These are phyloP conservation scores for Euphorbia schlechtendalii DNA, from an alignment of 441 rosid species.

Conservation along the genomic window DNA sequence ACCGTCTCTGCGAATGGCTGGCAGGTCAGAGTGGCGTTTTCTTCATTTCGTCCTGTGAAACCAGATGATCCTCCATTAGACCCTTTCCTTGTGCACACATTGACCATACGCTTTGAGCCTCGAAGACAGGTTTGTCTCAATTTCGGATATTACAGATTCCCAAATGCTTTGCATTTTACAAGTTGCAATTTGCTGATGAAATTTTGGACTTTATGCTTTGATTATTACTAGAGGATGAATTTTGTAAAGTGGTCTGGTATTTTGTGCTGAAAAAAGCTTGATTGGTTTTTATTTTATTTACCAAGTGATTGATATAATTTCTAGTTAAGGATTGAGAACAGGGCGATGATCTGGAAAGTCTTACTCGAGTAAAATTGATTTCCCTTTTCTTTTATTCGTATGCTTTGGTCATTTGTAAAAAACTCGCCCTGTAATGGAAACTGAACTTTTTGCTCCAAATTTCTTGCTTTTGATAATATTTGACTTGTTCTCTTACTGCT, in stretches of 20 bases:
- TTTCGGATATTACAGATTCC: background rate
- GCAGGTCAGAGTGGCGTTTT: slow-evolving; percentile 94
- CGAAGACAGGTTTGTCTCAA: slow-evolving; percentile 67
- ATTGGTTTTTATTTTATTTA: slow-evolving; percentile 6
- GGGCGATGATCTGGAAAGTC: too few species aligned
- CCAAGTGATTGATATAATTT: too few species aligned
- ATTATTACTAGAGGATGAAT: background rate
- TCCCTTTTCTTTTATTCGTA: too few species aligned
- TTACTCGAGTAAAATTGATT: too few species aligned
- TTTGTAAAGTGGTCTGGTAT: background rate
- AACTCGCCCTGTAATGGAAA: too few species aligned
- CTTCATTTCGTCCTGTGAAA: slow-evolving; percentile 87
- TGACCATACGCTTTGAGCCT: slow-evolving; percentile 92
- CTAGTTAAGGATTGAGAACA: too few species aligned
- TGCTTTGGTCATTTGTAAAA: too few species aligned
- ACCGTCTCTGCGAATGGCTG: slow-evolving; percentile 21
- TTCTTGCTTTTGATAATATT: too few species aligned
- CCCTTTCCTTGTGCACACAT: slow-evolving; percentile 85
- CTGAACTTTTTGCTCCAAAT: too few species aligned
- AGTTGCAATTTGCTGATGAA: background rate
- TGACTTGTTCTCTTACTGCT: too few species aligned
- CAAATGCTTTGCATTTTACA: background rate
- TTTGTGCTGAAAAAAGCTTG: background rate
- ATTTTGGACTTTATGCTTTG: background rate
- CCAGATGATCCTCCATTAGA: slow-evolving; percentile 94